Evolutionary conservation across 139 green algal species (phyloP), one percentile per base, ranked within the genome.

Genomic region (Chlamydomonas incerta): DNA sequence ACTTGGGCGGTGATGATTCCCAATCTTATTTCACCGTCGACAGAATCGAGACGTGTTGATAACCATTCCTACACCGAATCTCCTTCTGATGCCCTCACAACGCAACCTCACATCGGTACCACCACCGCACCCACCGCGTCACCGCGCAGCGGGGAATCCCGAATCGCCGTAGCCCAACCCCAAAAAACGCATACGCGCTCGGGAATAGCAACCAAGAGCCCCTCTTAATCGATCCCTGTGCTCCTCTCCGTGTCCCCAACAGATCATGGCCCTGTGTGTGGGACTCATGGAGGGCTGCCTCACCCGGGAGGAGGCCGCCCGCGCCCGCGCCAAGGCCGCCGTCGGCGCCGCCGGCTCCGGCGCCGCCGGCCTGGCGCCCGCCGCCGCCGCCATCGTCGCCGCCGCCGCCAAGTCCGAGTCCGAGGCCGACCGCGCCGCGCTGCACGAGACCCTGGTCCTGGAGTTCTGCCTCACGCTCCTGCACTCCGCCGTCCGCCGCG

Each of bases 401-500:
- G 63, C 69, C 73, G 31, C 24, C 57, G 17, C 35, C 47, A 11
- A 28, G 65, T 26, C 31, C 35, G 46, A 73, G 67, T 18, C 33
- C 66, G 33, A 21, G 41, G n/a, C 41, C 35, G 88, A 83, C 4
- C 35, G 79, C 14, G 91, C 76, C 24, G 89, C 91, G 21, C 88
- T 90, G 31, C 95, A 98, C 86, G 87, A 95, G 73, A 87, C 96
- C 72, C 88, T 99, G 81, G 28, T 99, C 74, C 83, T 94, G 14
- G 92, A 96, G 82, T 96, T 98, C 83, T 95, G 93, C 11, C 87
- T 99, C 41, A 91, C 88, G 68, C 76, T 98, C 88, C 89, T 98
- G 67, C 86, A 91, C 76, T 57, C 34, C 15, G 29, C 20, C 35
- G 50, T 88, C 15, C 55, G 55, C 29, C 72, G 82, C 34, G 89